Conservation (phyloP, 2,329 filamentous ascomycete genomes). For the Aspergillus costaricaensis region DNA sequence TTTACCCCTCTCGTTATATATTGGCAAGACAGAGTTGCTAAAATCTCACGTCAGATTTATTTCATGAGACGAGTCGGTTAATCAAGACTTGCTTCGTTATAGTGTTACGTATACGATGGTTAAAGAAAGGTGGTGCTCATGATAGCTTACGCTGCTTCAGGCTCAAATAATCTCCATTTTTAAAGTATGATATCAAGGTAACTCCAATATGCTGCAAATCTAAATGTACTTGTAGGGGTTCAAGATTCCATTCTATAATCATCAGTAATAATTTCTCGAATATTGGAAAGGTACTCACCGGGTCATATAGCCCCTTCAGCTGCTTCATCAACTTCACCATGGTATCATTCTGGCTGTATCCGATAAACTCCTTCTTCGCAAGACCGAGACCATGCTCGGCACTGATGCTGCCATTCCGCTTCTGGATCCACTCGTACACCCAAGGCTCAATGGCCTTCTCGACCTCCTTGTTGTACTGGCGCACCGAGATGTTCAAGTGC, state of each 20-base stretch:
- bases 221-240: conserved; percentile 96
- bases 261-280: conserved; percentile 4
- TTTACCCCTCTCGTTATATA: too few relatives aligned
- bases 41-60: too few relatives aligned
- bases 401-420: conserved; percentile 88
- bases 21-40: too few relatives aligned
- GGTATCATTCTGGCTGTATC: conserved; percentile 84
- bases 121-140: too few relatives aligned
- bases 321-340: conserved; percentile 93
- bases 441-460: conserved; percentile 89
- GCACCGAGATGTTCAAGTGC: conserved; percentile 84
- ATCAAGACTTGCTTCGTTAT: too few relatives aligned
- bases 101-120: too few relatives aligned
- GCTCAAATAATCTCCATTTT: too few relatives aligned
- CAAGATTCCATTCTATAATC: conserved; percentile 86
- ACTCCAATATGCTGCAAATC: not conserved
- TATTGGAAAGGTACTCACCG: conserved; percentile 60
- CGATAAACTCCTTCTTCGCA: conserved; percentile 93
- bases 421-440: conserved; percentile 94
- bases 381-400: conserved; percentile 93
- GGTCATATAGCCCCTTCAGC: conserved; percentile 91
- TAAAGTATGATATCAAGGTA: too few relatives aligned
- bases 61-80: too few relatives aligned
- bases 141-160: too few relatives aligned
- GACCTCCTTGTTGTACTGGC: conserved; percentile 81